Evolutionary conservation across 2,329 filamentous ascomycete genomes (phyloP).

Genomic region (Ophiosphaerella herpotricha): DNA sequence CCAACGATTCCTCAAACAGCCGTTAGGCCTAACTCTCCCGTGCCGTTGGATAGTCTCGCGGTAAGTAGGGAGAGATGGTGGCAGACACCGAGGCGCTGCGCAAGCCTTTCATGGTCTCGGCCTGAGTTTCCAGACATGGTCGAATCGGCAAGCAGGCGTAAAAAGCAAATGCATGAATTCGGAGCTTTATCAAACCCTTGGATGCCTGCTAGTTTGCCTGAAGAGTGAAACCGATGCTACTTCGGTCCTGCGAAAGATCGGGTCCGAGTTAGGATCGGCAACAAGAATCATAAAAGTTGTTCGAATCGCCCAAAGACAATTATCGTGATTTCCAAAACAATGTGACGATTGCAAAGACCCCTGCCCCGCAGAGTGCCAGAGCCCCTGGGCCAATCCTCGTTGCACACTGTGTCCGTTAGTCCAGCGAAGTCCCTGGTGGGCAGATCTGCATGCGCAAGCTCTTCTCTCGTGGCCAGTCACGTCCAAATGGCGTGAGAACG

Average conservation of each 20-base stretch:
- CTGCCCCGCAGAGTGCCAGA: too few species aligned
- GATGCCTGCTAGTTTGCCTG: constrained; percentile 4
- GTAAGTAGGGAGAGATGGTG: not conserved
- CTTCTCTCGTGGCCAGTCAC: not conserved
- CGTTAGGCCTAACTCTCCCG: constrained; percentile 21
- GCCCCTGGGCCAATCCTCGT: too few species aligned
- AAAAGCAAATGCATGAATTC: constrained; percentile 7
- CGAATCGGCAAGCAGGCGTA: not conserved
- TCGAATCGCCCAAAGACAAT: not conserved
- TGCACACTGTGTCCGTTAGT: too few species aligned
- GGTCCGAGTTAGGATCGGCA: constrained; percentile 23
- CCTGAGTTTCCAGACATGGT: not conserved
- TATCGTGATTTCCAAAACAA: not conserved
- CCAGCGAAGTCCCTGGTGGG: too few species aligned
- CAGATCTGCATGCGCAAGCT: too few species aligned
- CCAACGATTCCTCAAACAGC: constrained; percentile 23
- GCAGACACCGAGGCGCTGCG: not conserved
- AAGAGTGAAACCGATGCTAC: constrained; percentile 13
- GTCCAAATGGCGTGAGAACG: constrained; percentile 10
- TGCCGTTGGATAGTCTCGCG: constrained; percentile 7
- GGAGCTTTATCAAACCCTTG: constrained; percentile 5
- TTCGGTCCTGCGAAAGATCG: constrained; percentile 23
- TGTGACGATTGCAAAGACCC: too few species aligned
- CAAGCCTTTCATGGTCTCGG: not conserved
- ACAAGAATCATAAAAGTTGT: constrained; percentile 9